Evolutionary conservation across 768 basidiomycete species (phyloP), one percentile per base, ranked within the genome.

Genomic region (Hemileccinum impolitum): DNA sequence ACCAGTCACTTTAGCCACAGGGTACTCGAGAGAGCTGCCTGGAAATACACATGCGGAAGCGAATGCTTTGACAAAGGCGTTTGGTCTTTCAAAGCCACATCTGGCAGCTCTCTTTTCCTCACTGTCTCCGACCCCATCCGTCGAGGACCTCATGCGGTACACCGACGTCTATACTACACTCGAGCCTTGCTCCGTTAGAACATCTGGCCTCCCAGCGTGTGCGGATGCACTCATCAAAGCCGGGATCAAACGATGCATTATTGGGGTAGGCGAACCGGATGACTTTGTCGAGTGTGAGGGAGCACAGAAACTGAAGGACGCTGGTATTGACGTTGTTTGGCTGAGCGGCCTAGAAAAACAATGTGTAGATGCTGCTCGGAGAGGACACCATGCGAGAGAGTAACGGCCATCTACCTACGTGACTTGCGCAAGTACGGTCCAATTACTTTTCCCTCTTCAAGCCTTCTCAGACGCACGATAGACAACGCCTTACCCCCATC

Each of bases 31-130:
- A 60, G 94, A 97, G 63, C 76, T 97, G 0, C 75, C 81, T 4
- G 95, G 94, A 45, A 98, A 98, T 63, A 97, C 95, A 3, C 95
- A 99, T 66, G 95, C 94, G 11, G 95, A 99, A 72, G 92, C 93
- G 19, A 95, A 95, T 64, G 94, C 94, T 1, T 71, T 99, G 45
- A 63, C 78, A 36, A 96, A 97, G 61, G 79, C 83, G 6, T 67
- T 64, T 14, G 38, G 54, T n/a, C 71, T 84, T 34, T 71, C 80
- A 2, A 40, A 60, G 8, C 53, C 66, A 12, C 63, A 82, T 37
- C 63, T 88, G 35, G 61, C 72, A 13, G 53, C 70, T 12, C 62
- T 79, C 31, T 74, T 82, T 37, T 71, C 79, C 2, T 56, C 59
- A 4, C 50, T 63, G 10, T 52, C 57, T 6, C 51, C 67, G 1